phyloP scores from a whole-genome alignment of 805 yeast species.

The Jamesozyma rosinii region DNA sequence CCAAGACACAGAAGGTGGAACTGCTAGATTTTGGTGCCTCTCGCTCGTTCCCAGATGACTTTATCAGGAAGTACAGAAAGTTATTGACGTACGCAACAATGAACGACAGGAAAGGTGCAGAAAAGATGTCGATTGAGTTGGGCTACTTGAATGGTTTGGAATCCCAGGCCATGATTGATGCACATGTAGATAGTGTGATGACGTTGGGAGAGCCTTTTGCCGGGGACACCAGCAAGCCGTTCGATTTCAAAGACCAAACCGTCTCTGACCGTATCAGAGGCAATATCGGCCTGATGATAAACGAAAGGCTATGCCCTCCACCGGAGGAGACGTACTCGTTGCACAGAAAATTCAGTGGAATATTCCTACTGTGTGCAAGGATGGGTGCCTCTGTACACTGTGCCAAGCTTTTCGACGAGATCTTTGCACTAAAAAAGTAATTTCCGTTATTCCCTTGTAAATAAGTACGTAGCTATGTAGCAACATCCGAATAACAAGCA shows the following conservation, averaged over 20 bases:
- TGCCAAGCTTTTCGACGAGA: constrained; percentile 62
- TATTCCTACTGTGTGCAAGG: constrained; percentile 79
- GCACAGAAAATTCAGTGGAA: constrained; percentile 92
- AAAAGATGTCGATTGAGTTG: constrained; percentile 54
- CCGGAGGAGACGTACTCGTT: constrained; percentile 97
- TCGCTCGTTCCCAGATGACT: constrained; percentile 60
- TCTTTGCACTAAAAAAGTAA: constrained; percentile 43
- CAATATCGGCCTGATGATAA: constrained; percentile 80
- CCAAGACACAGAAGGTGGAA: constrained; percentile 62
- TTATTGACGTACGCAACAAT: constrained; percentile 67
- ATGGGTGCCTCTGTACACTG: constrained; percentile 78
- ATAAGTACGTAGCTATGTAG: too few relatives aligned
- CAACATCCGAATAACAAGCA: not conserved
- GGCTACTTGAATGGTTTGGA: constrained; percentile 92
- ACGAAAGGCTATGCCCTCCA: constrained; percentile 89
- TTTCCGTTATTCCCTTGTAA: not conserved
- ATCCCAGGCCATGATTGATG: constrained; percentile 75
- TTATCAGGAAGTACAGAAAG: constrained; percentile 58
- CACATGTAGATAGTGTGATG: constrained; percentile 84
- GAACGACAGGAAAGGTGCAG: constrained; percentile 56
- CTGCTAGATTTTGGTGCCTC: constrained; percentile 94
- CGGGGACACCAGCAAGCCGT: constrained; percentile 36
- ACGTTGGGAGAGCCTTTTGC: constrained; percentile 90
- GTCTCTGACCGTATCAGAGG: constrained; percentile 88
- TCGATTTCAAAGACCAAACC: constrained; percentile 75